phyloP scores from a whole-genome alignment of 306 rosid genomes.

The Malus fusca region DNA sequence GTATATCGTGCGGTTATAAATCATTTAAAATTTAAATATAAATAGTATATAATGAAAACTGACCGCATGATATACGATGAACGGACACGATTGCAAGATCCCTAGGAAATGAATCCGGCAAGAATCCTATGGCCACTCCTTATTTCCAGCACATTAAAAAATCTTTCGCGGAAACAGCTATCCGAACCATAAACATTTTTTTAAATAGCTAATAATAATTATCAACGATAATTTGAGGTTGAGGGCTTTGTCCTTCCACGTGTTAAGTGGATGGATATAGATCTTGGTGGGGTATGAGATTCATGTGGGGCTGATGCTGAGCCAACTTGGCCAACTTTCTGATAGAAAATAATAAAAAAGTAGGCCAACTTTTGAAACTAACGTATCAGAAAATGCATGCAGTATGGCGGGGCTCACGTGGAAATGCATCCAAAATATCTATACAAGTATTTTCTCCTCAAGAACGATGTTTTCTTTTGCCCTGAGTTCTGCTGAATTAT shows the following conservation, averaged over 20 bases:
- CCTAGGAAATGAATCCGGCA: too few relatives aligned
- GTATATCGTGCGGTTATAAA: too few relatives aligned
- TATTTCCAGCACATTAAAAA: too few relatives aligned
- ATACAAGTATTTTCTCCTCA: too few relatives aligned
- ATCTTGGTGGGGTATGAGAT: background rate
- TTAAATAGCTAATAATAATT: background rate
- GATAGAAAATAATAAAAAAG: background rate
- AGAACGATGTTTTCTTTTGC: too few relatives aligned
- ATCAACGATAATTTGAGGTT: background rate
- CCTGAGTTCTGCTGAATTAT: too few relatives aligned
- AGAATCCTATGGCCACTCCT: too few relatives aligned
- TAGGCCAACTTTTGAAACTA: background rate
- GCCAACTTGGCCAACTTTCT: background rate
- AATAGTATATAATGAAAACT: too few relatives aligned
- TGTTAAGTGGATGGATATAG: background rate
- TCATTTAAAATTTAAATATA: too few relatives aligned
- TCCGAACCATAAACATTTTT: too few relatives aligned
- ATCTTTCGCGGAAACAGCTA: fast-evolving
- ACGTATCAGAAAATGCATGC: background rate
- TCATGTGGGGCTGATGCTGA: background rate
- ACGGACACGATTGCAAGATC: too few relatives aligned
- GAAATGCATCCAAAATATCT: background rate
- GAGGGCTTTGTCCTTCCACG: background rate
- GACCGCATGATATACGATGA: too few relatives aligned
- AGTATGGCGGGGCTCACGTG: background rate